Conservation (phyloP, 2,329 filamentous ascomycete genomes). For the Fusarium tricinctum region DNA sequence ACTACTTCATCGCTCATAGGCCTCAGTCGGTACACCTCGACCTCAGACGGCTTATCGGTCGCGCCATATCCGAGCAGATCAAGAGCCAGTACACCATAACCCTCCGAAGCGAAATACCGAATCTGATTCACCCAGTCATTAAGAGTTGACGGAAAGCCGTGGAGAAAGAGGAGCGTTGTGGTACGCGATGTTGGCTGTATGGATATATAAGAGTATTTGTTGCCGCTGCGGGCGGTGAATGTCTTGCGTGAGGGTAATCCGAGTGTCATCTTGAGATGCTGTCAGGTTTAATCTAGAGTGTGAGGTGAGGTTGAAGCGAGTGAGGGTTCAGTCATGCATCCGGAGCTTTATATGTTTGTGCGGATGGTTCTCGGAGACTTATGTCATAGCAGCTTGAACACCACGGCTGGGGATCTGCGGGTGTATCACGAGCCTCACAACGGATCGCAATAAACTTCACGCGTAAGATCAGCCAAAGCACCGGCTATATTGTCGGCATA, state of each 20-base stretch:
- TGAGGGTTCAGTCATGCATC: not conserved
- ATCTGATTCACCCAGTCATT: conserved; percentile 61
- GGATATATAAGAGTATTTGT: conserved; percentile 52
- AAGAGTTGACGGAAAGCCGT: conserved; percentile 63
- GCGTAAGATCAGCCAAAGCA: too few species aligned
- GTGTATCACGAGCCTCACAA: not conserved
- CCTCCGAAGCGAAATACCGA: conserved; percentile 50
- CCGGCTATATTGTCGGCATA: too few species aligned
- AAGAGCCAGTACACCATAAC: conserved; percentile 60
- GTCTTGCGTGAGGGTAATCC: conserved; percentile 9
- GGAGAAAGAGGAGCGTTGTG: conserved; percentile 61
- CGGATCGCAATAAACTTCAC: too few species aligned
- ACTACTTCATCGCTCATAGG: conserved; percentile 53
- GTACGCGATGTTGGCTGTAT: conserved; percentile 34
- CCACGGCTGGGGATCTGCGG: not conserved
- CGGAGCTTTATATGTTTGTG: conserved; percentile 26
- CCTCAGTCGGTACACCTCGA: conserved; percentile 51
- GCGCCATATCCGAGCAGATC: conserved; percentile 59
- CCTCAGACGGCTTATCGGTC: conserved; percentile 52
- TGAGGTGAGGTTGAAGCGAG: not conserved
- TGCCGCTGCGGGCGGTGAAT: conserved; percentile 38
- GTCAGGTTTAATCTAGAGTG: not conserved
- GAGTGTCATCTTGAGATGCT: conserved; percentile 17
- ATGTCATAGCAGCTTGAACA: not conserved
- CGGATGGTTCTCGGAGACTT: conserved; percentile 50